Evolutionary conservation across 129 eudicot species (phyloP), one percentile per base, ranked within the genome.

Genomic region (Rutidosis leptorrhynchoides): DNA sequence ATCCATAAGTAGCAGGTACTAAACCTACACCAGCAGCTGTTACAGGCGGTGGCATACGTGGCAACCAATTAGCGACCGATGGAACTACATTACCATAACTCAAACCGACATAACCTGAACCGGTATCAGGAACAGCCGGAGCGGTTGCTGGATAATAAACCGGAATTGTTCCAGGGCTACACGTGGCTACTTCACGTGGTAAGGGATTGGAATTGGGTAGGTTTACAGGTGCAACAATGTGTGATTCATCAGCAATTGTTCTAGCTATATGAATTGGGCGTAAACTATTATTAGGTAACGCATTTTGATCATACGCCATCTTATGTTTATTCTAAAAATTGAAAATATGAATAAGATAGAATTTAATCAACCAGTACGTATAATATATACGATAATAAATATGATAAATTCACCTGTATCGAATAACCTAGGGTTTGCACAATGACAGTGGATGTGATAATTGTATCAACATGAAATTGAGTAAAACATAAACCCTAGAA

Each of bases 301-400:
- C 64, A 70, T 57, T 88, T 74, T 80, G 91, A 86, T 88, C 98
- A 59, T 83, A 85, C 63, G 98, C 96, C 98, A 92, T 92, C 53
- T 58, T 15, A 20, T 9, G 6, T 35, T 21, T 55, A 54, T 22
- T 55, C 61, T 3, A 25, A 24, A 10, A 24, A 56, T 56, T 3
- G 15, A 24, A 10, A 24, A 56, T 56, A 10, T 23, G 7, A 46
- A 16, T 43, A 15, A 1, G n/a, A 52, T 20, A 54, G 64, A 72
- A 74, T 74, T 72, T 29, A 65, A 74, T 73, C 51, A 55, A 55
- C 55, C 64, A 63, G 56, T 63, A 21, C 17, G 27, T 27, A 9
- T 46, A 37, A 29, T 16, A 54, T 20, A 15, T 53, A 45, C 53
- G 45, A 43, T 16, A 35, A 35, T 33, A 35, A 5, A 14, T 16